Base-by-base conservation (phyloP, 192 early-diverging fungal genomes). In the Coemansia sp. region DNA sequence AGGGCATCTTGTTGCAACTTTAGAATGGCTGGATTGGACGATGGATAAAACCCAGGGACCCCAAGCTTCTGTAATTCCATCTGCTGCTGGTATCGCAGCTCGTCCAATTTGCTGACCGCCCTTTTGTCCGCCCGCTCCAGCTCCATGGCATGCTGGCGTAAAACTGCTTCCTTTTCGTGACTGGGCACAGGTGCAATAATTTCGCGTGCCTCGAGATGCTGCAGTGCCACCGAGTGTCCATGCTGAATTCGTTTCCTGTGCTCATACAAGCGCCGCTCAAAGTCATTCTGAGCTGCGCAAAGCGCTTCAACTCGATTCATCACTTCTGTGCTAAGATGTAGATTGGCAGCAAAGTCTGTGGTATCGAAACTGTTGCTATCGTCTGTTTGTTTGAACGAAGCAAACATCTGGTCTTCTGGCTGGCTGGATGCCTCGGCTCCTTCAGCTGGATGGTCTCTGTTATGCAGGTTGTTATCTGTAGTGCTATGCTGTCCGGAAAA, bases 31-130 rank as follows among this genome's bases (percentile, higher is more conserved):
- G 60, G 48, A 35, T 64, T 63, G 10, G 70, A 69, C 13, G 75
- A 72, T 25, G 70, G 70, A 21, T 66, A 78, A 29, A 78, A 66
- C 15, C 67, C 70, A 4, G 66, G 55, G 16, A 78, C 60, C 1
- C 70, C 67, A 45, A 72, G 57, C 20, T 59, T 51, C 34, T 78
- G 70, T 28, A 78, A 25, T 48, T 67, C 49, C 31, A 68, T 43
- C 37, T 72, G 76, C 60, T 78, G 76, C 64, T 66, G 70, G 67
- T 69, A 72, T n/a, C 76, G 70, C 55, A 78, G 63, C n/a, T 70
- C 67, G 45, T 78, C 76, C 53, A 78, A 37, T 49, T 78, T 78
- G 46, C 71, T 64, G 12, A 78, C 58, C 3, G 70, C 70, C 20
- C 70, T 58, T 25, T 53, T 58, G 61, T 78, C 76, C 7, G 70